Evolutionary conservation across 331 rosid genomes (phyloP), one percentile per base, ranked within the genome.

Genomic region (Rosa hybrid): DNA sequence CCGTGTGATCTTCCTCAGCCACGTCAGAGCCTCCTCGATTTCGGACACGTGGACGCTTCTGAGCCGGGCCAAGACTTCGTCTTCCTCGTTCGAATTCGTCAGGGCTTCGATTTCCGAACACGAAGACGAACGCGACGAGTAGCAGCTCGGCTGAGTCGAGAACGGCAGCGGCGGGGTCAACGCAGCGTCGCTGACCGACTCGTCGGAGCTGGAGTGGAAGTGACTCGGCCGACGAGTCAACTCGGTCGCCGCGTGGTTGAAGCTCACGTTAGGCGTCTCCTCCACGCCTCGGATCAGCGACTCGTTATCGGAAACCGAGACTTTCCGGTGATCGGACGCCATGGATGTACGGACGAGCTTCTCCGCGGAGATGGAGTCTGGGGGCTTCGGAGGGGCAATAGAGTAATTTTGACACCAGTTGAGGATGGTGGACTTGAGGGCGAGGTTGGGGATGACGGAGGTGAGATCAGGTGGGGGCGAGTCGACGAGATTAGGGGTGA

Each of bases 401-500:
- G 83, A 82, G 41, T 86, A 87, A 78, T 69, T 46, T 39, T 72
- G 87, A 80, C 93, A 87, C 98, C 97, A 96, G 75, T 85, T 86
- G 76, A 82, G 74, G 62, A 96, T 93, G 81, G 99, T 82, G 77
- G 98, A 85, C 83, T 88, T 90, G 42, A 93, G 90, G 38, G 98
- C 96, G 0, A 93, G 91, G 76, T 96, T 96, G 25, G 98, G 90
- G 53, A 96, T 93, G 0, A 96, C 81, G 49, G 97, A 78, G 78
- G 98, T 84, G 79, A 96, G 86, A 84, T 93, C 93, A 12, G 94
- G 93, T 14, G 78, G 80, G 77, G 94, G 87, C 50, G 88, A 88
- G 57, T 88, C 90, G 7, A 77, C 30, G 42, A 93, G 81, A 30
- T 69, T 82, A 9, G 96, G 97, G 9, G 86, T 86, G 20, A 88